Evolutionary conservation across 495 filamentous ascomycete species (phyloP), one percentile per base, ranked within the genome.

Genomic region (Tuber brumale): DNA sequence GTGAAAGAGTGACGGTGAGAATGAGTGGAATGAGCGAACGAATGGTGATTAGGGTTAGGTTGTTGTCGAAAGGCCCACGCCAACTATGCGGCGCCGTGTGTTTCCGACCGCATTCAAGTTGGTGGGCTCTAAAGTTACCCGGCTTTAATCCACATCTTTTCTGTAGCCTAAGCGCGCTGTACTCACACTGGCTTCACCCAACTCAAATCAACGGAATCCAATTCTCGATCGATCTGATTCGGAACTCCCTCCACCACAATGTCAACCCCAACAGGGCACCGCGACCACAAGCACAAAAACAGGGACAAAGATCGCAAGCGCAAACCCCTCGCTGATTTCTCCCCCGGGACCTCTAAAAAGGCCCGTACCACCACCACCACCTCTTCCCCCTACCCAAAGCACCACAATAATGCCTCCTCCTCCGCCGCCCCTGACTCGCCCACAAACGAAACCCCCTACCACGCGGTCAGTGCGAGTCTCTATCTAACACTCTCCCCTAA

Each of bases 401-500:
- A 27, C 72, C 76, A 61, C 44, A 27, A 27, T 12, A 72, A 77
- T 72, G 72, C 70, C 44, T 51, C 42, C 42, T 37, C 69, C 57
- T 73, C 76, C 19, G 6, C 21, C 21, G 1, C 37, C 23, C 8
- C 48, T 70, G 23, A 73, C 27, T 39, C 8, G 0, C n/a, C 70
- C 27, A 19, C 42, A n/a, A 71, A 83, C 10, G 78, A 83, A 39
- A 89, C 89, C 5, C 90, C 91, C 9, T 92, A 92, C 83, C 85
- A 87, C 72, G 81, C 88, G 69, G 86, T 89, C 77, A 90, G 88
- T 41, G 86, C 88, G 69, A 91, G 91, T 0, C 81, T 93, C 74
- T 94, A 93, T 82, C 87, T 94, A 70, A 89, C 92, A 21, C 84
- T 94, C 43, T 87, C 92, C 39, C 92, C 92, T 27, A 89, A 78